Conservation (phyloP, 1,139 yeast genomes). For the Kodamaea suecica region DNA sequence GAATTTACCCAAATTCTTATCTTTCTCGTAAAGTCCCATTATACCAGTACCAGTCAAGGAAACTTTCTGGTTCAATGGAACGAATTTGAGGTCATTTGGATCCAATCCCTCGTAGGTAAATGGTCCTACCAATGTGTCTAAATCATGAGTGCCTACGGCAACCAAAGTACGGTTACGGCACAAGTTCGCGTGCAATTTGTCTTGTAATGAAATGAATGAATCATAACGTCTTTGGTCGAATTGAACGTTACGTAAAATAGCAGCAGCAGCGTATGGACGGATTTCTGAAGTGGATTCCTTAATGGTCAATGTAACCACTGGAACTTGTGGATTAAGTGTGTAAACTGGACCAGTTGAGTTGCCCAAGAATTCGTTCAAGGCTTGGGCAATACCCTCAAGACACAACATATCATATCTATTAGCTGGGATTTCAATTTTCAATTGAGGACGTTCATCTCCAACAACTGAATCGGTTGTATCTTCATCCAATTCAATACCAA, state of each 20-base stretch:
- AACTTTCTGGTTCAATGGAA: slow-evolving; percentile 82
- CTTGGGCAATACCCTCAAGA: slow-evolving; percentile 96
- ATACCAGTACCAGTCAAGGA: slow-evolving; percentile 73
- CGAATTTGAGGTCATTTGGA: slow-evolving; percentile 74
- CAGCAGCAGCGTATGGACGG: slow-evolving; percentile 94
- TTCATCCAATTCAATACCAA: slow-evolving; percentile 96
- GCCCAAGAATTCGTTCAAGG: slow-evolving; percentile 87
- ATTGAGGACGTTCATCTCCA: slow-evolving; percentile 87
- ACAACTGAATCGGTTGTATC: slow-evolving; percentile 81
- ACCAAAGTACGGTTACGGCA: slow-evolving; percentile 97
- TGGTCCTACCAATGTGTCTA: slow-evolving; percentile 78
- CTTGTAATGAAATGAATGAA: slow-evolving; percentile 94
- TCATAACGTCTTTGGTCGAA: slow-evolving; percentile 85
- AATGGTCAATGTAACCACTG: slow-evolving; percentile 66
- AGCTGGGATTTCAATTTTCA: slow-evolving; percentile 96
- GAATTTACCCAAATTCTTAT: slow-evolving; percentile 84
- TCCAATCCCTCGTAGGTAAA: slow-evolving; percentile 84
- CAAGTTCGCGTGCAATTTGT: slow-evolving; percentile 89
- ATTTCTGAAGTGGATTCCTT: slow-evolving; percentile 67
- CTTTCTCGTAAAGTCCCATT: slow-evolving; percentile 88
- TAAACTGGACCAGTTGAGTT: slow-evolving; percentile 62
- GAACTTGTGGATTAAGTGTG: slow-evolving; percentile 57
- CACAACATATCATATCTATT: slow-evolving; percentile 97
- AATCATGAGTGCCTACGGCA: slow-evolving; percentile 97
- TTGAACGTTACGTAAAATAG: slow-evolving; percentile 76